phyloP scores from a whole-genome alignment of 192 early-diverging fungal species.

The Thoreauomyces humboldtii region DNA sequence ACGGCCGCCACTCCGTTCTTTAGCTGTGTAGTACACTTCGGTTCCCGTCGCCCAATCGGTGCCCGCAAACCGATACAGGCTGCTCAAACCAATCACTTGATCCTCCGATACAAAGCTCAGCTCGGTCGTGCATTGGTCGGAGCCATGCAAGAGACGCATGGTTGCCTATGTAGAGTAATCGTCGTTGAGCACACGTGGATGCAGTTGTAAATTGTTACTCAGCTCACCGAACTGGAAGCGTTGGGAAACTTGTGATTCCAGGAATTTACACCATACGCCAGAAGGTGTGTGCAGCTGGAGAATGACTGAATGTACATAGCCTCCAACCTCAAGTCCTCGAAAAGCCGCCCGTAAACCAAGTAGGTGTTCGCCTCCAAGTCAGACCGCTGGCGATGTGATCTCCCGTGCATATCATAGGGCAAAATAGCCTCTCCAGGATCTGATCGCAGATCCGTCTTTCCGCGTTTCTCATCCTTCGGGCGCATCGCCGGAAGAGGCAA shows the following conservation, averaged over 20 bases:
- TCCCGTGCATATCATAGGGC: not conserved
- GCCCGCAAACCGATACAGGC: constrained; percentile 68
- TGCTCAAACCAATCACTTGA: constrained; percentile 75
- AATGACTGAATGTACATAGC: constrained; percentile 58
- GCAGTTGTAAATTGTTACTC: not conserved
- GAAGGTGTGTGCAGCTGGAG: constrained; percentile 49
- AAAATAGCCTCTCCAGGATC: not conserved
- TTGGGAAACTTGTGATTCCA: constrained; percentile 21
- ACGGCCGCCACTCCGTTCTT: constrained; percentile 89
- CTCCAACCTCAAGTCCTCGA: constrained; percentile 67
- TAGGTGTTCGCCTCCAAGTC: constrained; percentile 38
- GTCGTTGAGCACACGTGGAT: not conserved
- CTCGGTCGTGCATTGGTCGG: constrained; percentile 72
- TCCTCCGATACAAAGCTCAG: constrained; percentile 73
- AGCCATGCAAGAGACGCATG: constrained; percentile 69
- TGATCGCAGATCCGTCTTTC: no score
- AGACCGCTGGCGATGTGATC: no score
- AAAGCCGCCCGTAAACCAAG: constrained; percentile 71
- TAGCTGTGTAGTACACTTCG: constrained; percentile 53
- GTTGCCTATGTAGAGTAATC: constrained; percentile 41
- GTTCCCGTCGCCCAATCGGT: constrained; percentile 44
- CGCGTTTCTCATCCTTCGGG: no score
- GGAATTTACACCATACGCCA: constrained; percentile 64
- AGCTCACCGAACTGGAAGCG: constrained; percentile 14
- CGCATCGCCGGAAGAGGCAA: constrained; percentile 36